Evolutionary conservation across 306 rosid species (phyloP).

Genomic region (Inga laurina): DNA sequence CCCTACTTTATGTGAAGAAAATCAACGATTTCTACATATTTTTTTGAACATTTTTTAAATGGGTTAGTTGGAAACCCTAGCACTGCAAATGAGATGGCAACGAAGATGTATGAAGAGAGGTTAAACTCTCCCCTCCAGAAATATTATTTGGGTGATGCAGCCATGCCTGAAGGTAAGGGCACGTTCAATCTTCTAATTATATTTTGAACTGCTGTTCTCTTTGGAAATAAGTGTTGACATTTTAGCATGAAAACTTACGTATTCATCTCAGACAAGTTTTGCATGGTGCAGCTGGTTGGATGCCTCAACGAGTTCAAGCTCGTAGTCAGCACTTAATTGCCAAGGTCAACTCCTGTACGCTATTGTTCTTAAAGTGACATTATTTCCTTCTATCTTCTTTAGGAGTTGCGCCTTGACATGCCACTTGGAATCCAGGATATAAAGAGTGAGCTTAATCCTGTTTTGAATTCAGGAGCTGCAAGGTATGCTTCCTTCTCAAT

Average conservation of each 20-base stretch:
- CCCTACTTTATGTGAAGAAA: too few species aligned
- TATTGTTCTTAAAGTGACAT: conserved; percentile 22
- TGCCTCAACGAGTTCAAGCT: conserved; percentile 89
- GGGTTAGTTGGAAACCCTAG: conserved; percentile 87
- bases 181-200: too few species aligned
- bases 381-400: conserved; percentile 23
- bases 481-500: conserved; percentile 54
- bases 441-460: conserved; percentile 86
- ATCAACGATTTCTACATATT: too few species aligned
- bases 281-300: conserved; percentile 84
- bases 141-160: too few species aligned
- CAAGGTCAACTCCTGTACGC: conserved; percentile 86
- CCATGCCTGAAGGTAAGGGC: too few species aligned
- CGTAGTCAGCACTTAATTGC: conserved; percentile 83
- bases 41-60: conserved; percentile 22
- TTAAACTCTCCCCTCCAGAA: conserved; percentile 65
- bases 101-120: conserved; percentile 93
- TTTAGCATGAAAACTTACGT: not conserved
- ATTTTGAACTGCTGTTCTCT: not conserved
- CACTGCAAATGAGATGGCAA: conserved; percentile 88
- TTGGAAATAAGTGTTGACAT: conserved; percentile 24
- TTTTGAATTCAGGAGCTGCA: conserved; percentile 82
- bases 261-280: conserved; percentile 77
- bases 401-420: conserved; percentile 38
- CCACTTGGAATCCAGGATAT: conserved; percentile 71